Evolutionary conservation across 805 yeast species (phyloP).

Genomic region (Brettanomyces bruxellensis): DNA sequence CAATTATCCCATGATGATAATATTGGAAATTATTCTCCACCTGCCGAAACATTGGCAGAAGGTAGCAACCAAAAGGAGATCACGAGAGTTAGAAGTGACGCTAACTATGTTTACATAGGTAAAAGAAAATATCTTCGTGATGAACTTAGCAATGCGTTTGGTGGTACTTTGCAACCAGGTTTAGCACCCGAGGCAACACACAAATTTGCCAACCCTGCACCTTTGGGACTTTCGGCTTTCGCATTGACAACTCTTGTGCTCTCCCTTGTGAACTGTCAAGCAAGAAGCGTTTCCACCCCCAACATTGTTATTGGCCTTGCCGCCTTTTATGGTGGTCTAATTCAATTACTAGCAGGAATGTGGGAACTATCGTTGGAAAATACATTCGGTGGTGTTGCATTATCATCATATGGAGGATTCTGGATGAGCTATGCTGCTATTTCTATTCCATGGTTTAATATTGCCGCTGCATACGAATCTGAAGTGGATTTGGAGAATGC

Average conservation of each 20-base stretch:
- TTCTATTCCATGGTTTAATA: conserved; percentile 47
- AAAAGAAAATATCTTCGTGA: conserved; percentile 54
- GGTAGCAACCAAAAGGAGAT: conserved; percentile 7
- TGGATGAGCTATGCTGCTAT: conserved; percentile 73
- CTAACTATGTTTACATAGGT: conserved; percentile 64
- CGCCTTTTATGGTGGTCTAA: conserved; percentile 63
- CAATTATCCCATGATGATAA: conserved; percentile 11
- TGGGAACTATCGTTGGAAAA: conserved; percentile 71
- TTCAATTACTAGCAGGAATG: conserved; percentile 66
- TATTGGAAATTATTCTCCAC: conserved; percentile 9
- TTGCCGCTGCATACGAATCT: conserved; percentile 39
- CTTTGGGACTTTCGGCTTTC: conserved; percentile 64
- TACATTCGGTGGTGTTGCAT: conserved; percentile 65
- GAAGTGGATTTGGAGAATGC: conserved; percentile 39
- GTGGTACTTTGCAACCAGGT: conserved; percentile 80
- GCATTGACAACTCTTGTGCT: conserved; percentile 62
- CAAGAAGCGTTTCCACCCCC: conserved; percentile 56
- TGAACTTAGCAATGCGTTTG: conserved; percentile 61
- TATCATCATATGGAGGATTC: conserved; percentile 59
- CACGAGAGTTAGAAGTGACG: conserved; percentile 34
- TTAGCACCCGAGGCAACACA: conserved; percentile 46
- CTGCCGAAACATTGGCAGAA: conserved; percentile 14
- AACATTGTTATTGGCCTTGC: conserved; percentile 59
- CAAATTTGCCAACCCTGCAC: conserved; percentile 66
- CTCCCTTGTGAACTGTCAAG: conserved; percentile 53